Evolutionary conservation across 1,284 basidiomycete genomes (phyloP), one percentile per base, ranked within the genome.

Genomic region (Malassezia furfur): DNA sequence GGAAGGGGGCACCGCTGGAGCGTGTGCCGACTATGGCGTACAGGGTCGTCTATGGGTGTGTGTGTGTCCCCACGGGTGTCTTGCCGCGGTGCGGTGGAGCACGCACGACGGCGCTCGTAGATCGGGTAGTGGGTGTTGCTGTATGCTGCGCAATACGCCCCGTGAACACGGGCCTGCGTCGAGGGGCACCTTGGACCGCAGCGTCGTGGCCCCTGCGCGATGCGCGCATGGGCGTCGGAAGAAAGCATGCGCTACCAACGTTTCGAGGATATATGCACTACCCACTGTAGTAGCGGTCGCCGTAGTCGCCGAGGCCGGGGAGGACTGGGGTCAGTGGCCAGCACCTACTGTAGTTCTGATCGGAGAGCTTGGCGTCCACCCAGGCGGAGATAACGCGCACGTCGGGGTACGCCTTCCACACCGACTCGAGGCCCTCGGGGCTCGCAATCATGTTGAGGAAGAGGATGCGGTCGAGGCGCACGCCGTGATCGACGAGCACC

Each of bases 401-500:
- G 48, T 81, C 79, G 2, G 91, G 91, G 76, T 85, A 96, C 65
- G 80, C 83, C 19, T 78, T 76, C 72, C 85, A 86, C 75, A 96
- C 91, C 32, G 83, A 85, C 58, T 81, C 81, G 61, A 98, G 79
- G 5, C 93, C 93, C 77, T 96, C 88, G 1, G 93, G 93, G 4
- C 88, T 84, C 15, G 93, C 84, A 63, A 93, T 90, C 73, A 99
- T 78, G 76, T 98, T 96, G 64, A 99, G 83, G 78, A 99, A 99
- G 65, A 98, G 86, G 67, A 99, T 96, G 54, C 85, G 75, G 85
- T 85, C 12, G 82, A 82, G 52, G 46, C 65, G 57, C 30, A 98
- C 93, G 15, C 67, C 88, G 69, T 91, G 85, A 52, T 90, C 85
- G 74, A 86, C 83, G 19, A 98, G 80, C 8, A 96, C 88, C 75